phyloP scores from a whole-genome alignment of 805 yeast genomes.

The Saccharomyces cerevisiae region DNA sequence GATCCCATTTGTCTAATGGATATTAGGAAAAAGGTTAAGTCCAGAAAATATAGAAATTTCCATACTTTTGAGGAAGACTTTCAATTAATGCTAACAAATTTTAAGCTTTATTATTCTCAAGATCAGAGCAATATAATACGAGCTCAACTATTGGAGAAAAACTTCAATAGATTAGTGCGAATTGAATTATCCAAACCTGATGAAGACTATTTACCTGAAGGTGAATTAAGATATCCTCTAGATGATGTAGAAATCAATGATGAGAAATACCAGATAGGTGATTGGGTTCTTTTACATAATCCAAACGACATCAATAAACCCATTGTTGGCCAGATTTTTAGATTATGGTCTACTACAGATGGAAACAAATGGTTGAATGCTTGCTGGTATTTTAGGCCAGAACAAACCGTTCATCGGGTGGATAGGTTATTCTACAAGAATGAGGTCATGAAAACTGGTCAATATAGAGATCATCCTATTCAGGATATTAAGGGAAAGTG shows the following conservation, averaged over 20 bases:
- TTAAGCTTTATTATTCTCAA: slow-evolving; percentile 53
- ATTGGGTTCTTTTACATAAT: slow-evolving; percentile 87
- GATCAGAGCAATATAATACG: slow-evolving; percentile 53
- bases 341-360: slow-evolving; percentile 75
- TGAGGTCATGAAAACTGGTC: slow-evolving; percentile 95
- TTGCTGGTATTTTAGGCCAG: slow-evolving; percentile 97
- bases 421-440: slow-evolving; percentile 86
- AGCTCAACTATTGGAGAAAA: slow-evolving; percentile 51
- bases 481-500: slow-evolving; percentile 88
- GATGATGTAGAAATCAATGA: slow-evolving; percentile 68
- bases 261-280: slow-evolving; percentile 75
- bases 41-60: slow-evolving; percentile 69
- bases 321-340: slow-evolving; percentile 85
- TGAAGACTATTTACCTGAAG: slow-evolving; percentile 52
- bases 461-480: slow-evolving; percentile 86
- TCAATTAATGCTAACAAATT: slow-evolving; percentile 63
- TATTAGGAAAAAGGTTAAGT: slow-evolving; percentile 74
- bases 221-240: slow-evolving; percentile 64
- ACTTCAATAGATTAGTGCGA: slow-evolving; percentile 49
- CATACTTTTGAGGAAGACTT: slow-evolving; percentile 73
- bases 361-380: slow-evolving; percentile 83
- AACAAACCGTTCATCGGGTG: slow-evolving; percentile 90
- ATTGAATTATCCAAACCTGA: slow-evolving; percentile 78
- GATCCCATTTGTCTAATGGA: slow-evolving; percentile 63
- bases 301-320: slow-evolving; percentile 86